Evolutionary conservation across 176 grass and related monocot species (phyloP), one percentile per base, ranked within the genome.

Genomic region (Coix lacrymajobi): DNA sequence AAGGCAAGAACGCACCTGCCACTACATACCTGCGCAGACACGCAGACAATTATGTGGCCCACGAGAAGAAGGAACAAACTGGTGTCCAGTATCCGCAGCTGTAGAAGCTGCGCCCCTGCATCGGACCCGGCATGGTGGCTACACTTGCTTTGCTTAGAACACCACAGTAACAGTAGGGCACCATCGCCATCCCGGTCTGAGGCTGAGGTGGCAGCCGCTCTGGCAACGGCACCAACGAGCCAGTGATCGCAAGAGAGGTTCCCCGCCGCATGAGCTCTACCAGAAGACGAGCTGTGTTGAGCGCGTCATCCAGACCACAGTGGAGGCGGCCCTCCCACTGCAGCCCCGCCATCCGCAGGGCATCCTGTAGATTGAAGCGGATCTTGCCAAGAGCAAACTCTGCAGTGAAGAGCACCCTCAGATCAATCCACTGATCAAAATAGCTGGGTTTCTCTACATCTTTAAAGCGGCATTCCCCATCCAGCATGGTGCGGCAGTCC

Each of bases 341-440:
- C 28, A 92, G 65, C 26, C 89, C 89, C 4, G 87, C 85, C 19
- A 26, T 28, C 62, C 39, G n/a, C 41, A 92, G 71, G 4, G 84
- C 92, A 8, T 77, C 84, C 6, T 76, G 84, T 12, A 92, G 87
- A 39, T 16, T 28, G 1, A 39, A n/a, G 0, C 68, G n/a, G 0
- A 46, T 19, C 17, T 24, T 9, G 9, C 20, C 46, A 66, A 90
- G 83, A 60, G 39, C 74, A 69, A 54, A 67, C 58, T 63, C 63
- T 12, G 41, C 11, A 1, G 12, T 11, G 68, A 90, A 93, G 72
- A 85, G 85, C 24, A 93, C 67, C 62, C 76, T 88, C 19, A 90
- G 70, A 64, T 93, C 86, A 73, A 90, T 85, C 91, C 91, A 93
- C 41, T 64, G 72, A 62, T 94, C 72, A 38, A 94, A 91, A 62